Base-by-base conservation (phyloP, 108 stramenopile genomes). In the Mediolabrus comicus region DNA sequence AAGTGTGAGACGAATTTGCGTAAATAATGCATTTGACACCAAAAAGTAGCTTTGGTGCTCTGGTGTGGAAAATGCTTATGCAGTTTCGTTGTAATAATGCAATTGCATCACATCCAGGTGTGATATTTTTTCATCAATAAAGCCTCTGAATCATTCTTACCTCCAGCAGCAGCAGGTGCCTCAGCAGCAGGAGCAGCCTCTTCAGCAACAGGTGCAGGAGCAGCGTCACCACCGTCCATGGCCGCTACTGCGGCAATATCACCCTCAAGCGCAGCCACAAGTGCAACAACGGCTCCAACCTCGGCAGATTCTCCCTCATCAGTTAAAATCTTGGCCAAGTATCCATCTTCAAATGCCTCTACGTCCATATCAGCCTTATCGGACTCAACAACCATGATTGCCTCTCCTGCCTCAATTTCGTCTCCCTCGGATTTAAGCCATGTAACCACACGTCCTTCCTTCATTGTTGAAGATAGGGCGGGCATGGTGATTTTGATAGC, bases 381-480 rank as follows among this genome's bases (percentile, higher is more conserved):
- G 53, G 87, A 88, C 72, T 96, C 95, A 30, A 96, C 91, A 24
- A 96, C 92, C 87, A 96, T 91, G 62, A 94, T 87, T 26, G 94
- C 83, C 46, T 97, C 95, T 7, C 94, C 94, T 3, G 90, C 92
- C 65, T 88, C 74, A 36, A 97, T 87, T 63, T 75, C 88, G 65
- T 98, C 97, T 6, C 98, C 97, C 69, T 97, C 95, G 7, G 62
- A 74, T 80, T 97, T 98, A 61, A 96, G 83, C 98, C 98, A 98
- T 3, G 89, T 74, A 53, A 97, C 97, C 27, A 98, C 92, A 30
- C 87, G 90, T 53, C 98, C 98, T 73, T 97, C 97, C 63, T 95
- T 97, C 98, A 98, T 98, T 24, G 98, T 98, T 3, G 95, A 96
- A 4, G 96, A 97, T 22, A 98, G 70, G 19, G 98, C 98, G 9